These are phyloP conservation scores for Sanguinoderma infundibulare DNA, from an alignment of 1,284 basidiomycete genomes.

Conservation along the genomic window DNA sequence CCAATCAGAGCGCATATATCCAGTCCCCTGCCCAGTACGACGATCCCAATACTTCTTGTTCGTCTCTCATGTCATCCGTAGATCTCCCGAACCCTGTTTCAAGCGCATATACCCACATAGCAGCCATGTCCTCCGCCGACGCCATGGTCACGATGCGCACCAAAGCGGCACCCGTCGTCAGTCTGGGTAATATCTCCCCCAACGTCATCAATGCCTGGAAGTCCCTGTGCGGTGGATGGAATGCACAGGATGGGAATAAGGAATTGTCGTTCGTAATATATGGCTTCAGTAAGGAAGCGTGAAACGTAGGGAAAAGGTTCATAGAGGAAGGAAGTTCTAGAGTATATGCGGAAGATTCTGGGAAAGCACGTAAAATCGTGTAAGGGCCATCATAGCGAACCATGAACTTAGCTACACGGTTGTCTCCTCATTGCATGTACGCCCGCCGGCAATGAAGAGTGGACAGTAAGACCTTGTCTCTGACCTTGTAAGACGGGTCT, in stretches of 20 bases:
- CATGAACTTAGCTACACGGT: conserved; percentile 41
- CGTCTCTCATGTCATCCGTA: too few relatives aligned
- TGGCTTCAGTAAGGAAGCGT: conserved; percentile 7
- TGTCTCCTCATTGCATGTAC: conserved; percentile 32
- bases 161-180: not conserved
- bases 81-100: too few relatives aligned
- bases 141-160: too few relatives aligned
- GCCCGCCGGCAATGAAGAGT: conserved; percentile 31
- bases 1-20: too few relatives aligned
- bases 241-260: conserved; percentile 18
- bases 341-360: conserved; percentile 28
- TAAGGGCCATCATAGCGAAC: conserved; percentile 40
- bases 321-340: conserved; percentile 30
- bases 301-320: conserved; percentile 31
- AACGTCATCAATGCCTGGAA: too few relatives aligned
- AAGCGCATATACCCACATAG: too few relatives aligned
- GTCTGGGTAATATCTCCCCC: not conserved
- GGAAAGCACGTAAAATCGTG: conserved; percentile 17
- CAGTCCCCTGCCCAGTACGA: too few relatives aligned
- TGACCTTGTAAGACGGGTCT: conserved; percentile 10
- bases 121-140: too few relatives aligned
- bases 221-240: too few relatives aligned
- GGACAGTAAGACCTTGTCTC: conserved; percentile 35
- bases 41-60: too few relatives aligned
- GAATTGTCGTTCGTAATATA: conserved; percentile 2